Evolutionary conservation across 164 flowering plant species (phyloP).

Genomic region (Cinnamomum chago): DNA sequence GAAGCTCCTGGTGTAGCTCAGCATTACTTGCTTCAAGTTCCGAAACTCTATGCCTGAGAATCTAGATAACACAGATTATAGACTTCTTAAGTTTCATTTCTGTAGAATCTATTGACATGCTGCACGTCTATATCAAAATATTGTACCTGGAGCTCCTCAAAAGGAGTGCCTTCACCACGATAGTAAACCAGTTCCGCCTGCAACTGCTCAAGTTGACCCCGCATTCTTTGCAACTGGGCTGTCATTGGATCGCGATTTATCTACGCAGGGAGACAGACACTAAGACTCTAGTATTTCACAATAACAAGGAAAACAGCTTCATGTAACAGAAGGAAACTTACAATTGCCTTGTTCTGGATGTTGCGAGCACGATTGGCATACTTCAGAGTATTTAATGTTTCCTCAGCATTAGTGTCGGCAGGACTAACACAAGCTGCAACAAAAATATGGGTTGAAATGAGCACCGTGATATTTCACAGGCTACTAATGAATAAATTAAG

Average conservation of each 20-base stretch:
- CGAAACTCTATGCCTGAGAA: conserved; percentile 70
- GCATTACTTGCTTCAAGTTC: conserved; percentile 82
- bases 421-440: conserved; percentile 93
- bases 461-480: background rate
- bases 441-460: background rate
- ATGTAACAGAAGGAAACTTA: conserved; percentile 31
- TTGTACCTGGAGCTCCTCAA: conserved; percentile 83
- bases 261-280: conserved; percentile 28
- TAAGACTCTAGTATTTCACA: background rate
- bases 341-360: conserved; percentile 94
- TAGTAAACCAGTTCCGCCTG: conserved; percentile 76
- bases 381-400: conserved; percentile 87
- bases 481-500: background rate
- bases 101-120: background rate
- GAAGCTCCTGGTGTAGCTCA: conserved; percentile 69
- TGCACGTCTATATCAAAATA: background rate
- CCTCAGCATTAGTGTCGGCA: conserved; percentile 97
- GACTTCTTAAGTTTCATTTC: background rate
- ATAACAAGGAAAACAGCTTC: background rate
- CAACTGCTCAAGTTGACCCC: conserved; percentile 82
- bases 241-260: conserved; percentile 89
- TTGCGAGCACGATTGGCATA: conserved; percentile 99
- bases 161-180: conserved; percentile 75
- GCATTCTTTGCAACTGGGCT: conserved; percentile 84
- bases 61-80: conserved; percentile 30